These are phyloP conservation scores for Ilyonectria mors-panacis DNA, from an alignment of 2,329 filamentous ascomycete genomes.

Conservation along the genomic window DNA sequence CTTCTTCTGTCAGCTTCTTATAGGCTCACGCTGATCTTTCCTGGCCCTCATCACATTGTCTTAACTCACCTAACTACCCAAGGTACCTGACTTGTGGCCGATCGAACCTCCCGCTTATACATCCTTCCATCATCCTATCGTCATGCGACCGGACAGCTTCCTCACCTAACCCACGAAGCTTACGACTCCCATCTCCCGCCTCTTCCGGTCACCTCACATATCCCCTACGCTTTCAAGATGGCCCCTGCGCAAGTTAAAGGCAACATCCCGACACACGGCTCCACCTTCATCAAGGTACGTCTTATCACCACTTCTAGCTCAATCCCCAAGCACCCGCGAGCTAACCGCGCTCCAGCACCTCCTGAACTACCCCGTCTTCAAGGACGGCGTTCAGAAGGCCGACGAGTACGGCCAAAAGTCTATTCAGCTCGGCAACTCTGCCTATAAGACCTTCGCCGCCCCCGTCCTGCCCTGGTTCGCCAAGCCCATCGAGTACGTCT, in stretches of 20 bases:
- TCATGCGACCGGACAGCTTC: neutral
- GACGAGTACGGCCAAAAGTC: conserved; percentile 89
- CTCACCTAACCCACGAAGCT: neutral
- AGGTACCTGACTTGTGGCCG: neutral
- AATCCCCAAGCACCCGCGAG: neutral
- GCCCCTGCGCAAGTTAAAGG: conserved; percentile 64
- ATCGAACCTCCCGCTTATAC: neutral
- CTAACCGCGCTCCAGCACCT: conserved; percentile 74
- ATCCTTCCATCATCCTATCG: neutral
- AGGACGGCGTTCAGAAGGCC: conserved; percentile 82
- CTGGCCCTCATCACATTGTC: neutral
- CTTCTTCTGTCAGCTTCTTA: neutral
- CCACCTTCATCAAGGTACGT: conserved; percentile 65
- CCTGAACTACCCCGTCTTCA: conserved; percentile 85
- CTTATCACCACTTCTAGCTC: conserved; percentile 27
- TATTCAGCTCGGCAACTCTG: conserved; percentile 79
- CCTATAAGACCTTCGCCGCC: conserved; percentile 82
- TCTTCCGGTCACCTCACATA: neutral
- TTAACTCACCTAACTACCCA: neutral
- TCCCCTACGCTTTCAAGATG: conserved; percentile 49
- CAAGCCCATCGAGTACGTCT: conserved; percentile 85
- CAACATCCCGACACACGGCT: conserved; percentile 62
- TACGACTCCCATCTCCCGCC: conserved; percentile 16
- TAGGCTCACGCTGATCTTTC: neutral
- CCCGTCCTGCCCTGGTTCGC: conserved; percentile 80